Evolutionary conservation across 345 rosid species (phyloP).

Genomic region (Brassica cretica): DNA sequence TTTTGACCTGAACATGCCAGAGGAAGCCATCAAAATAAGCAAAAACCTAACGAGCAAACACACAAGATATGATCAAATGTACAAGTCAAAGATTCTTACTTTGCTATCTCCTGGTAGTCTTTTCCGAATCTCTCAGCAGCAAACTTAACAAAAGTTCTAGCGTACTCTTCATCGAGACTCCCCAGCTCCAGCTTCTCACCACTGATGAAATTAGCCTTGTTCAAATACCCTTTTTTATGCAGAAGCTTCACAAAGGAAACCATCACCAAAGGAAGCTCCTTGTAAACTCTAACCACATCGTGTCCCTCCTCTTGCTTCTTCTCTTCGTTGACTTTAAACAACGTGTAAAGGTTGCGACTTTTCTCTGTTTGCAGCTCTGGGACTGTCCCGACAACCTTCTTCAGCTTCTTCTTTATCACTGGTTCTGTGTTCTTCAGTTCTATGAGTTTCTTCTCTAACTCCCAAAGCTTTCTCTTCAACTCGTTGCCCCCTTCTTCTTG

Average conservation of each 20-base stretch:
- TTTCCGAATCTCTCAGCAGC: conserved; percentile 60
- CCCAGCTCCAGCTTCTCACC: conserved; percentile 46
- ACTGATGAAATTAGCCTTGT: conserved; percentile 57
- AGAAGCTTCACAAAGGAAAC: background rate
- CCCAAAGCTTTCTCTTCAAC: conserved; percentile 43
- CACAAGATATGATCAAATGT: background rate
- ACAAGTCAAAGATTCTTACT: conserved; percentile 44
- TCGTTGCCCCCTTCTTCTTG: conserved; percentile 33
- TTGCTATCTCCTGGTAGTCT: conserved; percentile 75
- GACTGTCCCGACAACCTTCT: background rate
- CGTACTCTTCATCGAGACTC: conserved; percentile 55
- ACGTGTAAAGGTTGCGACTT: conserved; percentile 25
- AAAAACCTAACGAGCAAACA: background rate
- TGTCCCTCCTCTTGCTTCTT: conserved; percentile 14
- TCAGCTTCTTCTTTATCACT: conserved; percentile 8
- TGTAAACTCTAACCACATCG: conserved; percentile 32
- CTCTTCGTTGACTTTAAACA: conserved; percentile 31
- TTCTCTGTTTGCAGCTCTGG: conserved; percentile 15
- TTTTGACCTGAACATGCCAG: background rate
- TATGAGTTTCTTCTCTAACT: conserved; percentile 48
- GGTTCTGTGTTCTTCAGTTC: conserved; percentile 41
- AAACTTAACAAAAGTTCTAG: conserved; percentile 58
- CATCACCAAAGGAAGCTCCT: conserved; percentile 44
- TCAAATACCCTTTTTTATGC: background rate
- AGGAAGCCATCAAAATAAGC: conserved; percentile 6